Evolutionary conservation across 768 basidiomycete species (phyloP).

Genomic region (Galerina sulciceps): DNA sequence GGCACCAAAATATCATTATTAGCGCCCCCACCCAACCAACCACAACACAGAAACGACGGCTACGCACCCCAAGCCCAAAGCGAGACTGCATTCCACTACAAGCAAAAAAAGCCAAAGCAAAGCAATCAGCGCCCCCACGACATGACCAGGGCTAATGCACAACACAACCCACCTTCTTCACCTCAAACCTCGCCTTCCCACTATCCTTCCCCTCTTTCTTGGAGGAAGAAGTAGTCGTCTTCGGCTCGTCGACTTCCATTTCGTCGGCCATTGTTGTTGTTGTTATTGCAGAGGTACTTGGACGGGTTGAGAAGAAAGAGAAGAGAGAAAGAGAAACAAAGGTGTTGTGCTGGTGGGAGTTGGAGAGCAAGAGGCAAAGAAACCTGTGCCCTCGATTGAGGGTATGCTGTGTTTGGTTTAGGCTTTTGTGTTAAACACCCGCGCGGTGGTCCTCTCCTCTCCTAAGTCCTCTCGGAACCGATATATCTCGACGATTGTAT

Average conservation of each 20-base stretch:
- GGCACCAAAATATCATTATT: conserved; percentile 4
- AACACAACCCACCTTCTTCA: conserved; percentile 85
- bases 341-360: neutral
- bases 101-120: neutral
- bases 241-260: conserved; percentile 60
- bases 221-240: conserved; percentile 46
- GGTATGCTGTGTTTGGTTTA: conserved; percentile 8
- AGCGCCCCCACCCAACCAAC: conserved; percentile 15
- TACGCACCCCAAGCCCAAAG: conserved; percentile 97
- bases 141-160: neutral
- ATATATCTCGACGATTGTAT: neutral
- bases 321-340: neutral
- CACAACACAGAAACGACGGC: neutral
- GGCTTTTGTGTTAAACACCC: neutral
- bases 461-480: neutral
- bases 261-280: conserved; percentile 58
- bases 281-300: neutral
- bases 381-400: neutral
- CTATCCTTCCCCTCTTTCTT: conserved; percentile 60
- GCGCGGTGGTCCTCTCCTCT: no score
- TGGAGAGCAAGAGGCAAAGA: neutral
- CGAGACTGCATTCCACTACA: conserved; percentile 97
- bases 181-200: conserved; percentile 89
- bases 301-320: neutral
- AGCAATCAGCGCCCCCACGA: neutral